These are phyloP conservation scores for Phaffia australis DNA, from an alignment of 768 basidiomycete genomes.

Conservation along the genomic window DNA sequence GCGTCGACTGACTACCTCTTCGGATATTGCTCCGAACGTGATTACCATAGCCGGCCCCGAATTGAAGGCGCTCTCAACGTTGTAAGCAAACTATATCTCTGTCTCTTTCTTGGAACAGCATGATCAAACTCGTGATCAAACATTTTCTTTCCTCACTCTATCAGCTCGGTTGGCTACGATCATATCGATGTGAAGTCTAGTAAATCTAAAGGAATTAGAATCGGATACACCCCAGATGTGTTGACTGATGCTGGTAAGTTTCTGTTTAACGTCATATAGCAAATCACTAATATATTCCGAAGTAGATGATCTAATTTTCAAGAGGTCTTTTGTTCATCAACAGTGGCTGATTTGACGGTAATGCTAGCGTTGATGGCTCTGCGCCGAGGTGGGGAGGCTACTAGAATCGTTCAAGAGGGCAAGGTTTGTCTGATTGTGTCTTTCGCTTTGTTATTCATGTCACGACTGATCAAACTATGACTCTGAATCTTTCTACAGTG, in stretches of 20 bases:
- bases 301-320: not conserved
- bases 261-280: too few relatives aligned
- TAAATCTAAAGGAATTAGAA: slow-evolving; percentile 51
- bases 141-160: too few relatives aligned
- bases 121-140: too few relatives aligned
- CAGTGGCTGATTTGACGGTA: slow-evolving; percentile 78
- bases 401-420: slow-evolving; percentile 56
- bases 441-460: too few relatives aligned
- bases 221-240: slow-evolving; percentile 91
- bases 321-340: not conserved
- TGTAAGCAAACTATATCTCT: not conserved
- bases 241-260: slow-evolving; percentile 72
- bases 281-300: not conserved
- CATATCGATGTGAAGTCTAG: slow-evolving; percentile 61
- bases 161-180: slow-evolving; percentile 42
- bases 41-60: not conserved
- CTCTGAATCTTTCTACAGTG: too few relatives aligned
- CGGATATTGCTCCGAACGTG: slow-evolving; percentile 77
- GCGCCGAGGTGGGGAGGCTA: slow-evolving; percentile 60
- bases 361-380: slow-evolving; percentile 92
- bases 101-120: not conserved
- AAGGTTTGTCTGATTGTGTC: slow-evolving; percentile 31
- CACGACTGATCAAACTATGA: too few relatives aligned
- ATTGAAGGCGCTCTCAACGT: not conserved
- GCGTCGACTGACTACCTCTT: slow-evolving; percentile 34